Conservation (phyloP, 495 filamentous ascomycete genomes). For the Symbiotaphrina buchneri region DNA sequence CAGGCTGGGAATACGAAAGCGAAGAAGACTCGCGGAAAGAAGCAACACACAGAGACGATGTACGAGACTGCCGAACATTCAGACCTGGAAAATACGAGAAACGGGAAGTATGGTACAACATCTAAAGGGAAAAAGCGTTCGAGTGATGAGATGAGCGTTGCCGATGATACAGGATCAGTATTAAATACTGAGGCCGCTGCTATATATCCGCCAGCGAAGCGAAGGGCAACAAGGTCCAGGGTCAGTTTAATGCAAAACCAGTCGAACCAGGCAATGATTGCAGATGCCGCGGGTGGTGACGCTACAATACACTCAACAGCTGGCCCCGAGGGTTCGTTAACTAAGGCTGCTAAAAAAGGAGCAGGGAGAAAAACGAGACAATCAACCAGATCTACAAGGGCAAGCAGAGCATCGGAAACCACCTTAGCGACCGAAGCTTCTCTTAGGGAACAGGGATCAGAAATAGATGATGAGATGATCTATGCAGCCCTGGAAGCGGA, state of each 20-base stretch:
- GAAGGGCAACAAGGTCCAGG: conserved; percentile 33
- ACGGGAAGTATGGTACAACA: no score
- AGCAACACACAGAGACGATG: conserved; percentile 15
- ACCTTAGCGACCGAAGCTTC: conserved; percentile 21
- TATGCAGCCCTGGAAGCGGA: conserved; percentile 47
- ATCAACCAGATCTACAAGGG: conserved; percentile 14
- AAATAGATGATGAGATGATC: conserved; percentile 33
- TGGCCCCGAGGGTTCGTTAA: no score
- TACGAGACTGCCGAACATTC: no score
- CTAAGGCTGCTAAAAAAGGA: no score
- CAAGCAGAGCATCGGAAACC: conserved; percentile 28
- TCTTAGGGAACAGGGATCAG: conserved; percentile 17
- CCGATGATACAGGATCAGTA: conserved; percentile 15
- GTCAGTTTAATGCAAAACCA: conserved; percentile 2
- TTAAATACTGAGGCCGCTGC: conserved; percentile 7
- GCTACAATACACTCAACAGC: no score
- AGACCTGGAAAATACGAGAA: no score
- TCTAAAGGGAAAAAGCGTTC: conserved; percentile 38
- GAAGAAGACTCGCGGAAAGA: conserved; percentile 23
- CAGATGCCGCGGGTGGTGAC: conserved; percentile 1
- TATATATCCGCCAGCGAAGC: conserved; percentile 35
- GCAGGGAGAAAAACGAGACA: conserved; percentile 18
- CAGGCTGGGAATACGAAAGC: conserved; percentile 13
- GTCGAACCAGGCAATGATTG: not conserved
- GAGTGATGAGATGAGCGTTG: conserved; percentile 34